Conservation (phyloP, 352 stramenopile species). For the Phytophthora rubi region DNA sequence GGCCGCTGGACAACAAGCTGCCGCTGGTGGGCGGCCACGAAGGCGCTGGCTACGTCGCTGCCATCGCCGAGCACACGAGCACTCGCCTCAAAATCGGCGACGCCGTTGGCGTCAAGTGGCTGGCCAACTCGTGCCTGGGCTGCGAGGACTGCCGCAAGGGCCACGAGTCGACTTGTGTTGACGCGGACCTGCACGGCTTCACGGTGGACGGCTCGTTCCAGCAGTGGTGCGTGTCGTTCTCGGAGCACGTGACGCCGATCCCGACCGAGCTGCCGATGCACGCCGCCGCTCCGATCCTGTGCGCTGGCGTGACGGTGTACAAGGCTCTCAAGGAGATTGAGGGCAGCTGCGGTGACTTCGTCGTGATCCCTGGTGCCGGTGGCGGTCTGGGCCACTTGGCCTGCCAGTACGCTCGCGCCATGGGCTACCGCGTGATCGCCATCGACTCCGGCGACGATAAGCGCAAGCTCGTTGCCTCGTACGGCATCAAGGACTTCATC, state of each 20-base stretch:
- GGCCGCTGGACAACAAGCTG: constrained; percentile 37
- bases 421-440: constrained; percentile 73
- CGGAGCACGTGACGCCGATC: constrained; percentile 67
- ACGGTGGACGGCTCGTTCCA: constrained; percentile 51
- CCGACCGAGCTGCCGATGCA: constrained; percentile 51
- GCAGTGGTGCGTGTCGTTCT: constrained; percentile 65
- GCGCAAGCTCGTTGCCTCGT: constrained; percentile 55
- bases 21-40: constrained; percentile 58
- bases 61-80: constrained; percentile 44
- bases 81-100: constrained; percentile 46
- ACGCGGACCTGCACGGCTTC: constrained; percentile 38
- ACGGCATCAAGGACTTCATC: constrained; percentile 77
- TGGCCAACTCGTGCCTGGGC: constrained; percentile 47
- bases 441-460: constrained; percentile 74
- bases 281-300: constrained; percentile 71
- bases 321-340: constrained; percentile 72
- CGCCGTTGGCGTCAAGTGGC: constrained; percentile 46
- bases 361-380: constrained; percentile 67
- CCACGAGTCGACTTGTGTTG: constrained; percentile 42
- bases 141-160: constrained; percentile 54
- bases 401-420: constrained; percentile 74
- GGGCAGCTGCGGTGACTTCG: constrained; percentile 41
- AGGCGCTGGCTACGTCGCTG: constrained; percentile 49
- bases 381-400: constrained; percentile 82
- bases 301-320: constrained; percentile 88